Evolutionary conservation across 2,329 filamentous ascomycete genomes (phyloP), one percentile per base, ranked within the genome.

Genomic region (Zasmidium cellare): DNA sequence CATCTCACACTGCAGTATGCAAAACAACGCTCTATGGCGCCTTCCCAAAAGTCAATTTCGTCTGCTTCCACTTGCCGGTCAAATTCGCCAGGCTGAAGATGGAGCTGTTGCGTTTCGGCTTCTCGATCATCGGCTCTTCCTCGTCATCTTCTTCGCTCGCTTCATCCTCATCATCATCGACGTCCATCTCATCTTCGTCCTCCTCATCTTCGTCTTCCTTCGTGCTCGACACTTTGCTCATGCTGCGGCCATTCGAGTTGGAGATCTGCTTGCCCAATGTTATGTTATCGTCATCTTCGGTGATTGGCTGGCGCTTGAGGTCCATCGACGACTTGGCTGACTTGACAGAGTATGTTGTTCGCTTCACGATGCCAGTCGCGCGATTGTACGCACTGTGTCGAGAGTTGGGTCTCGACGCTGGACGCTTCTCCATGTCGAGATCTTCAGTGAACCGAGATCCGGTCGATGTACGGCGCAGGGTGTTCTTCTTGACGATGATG

Each of bases 401-500:
- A 3, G 55, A 57, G 3, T 51, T 54, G 22, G 54, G 51, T 3
- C 60, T 57, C 3, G 57, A 58, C 6, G 49, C 56, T 16, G 60
- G 60, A 22, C 60, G 55, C 9, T 53, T 31, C 23, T 59, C 60
- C 22, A 35, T 44, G 18, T 58, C 56, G 12, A 65, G 55, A 25
- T 61, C 60, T 25, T 65, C 60, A 3, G 60, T 61, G 41, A 63
- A 63, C 31, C 56, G 58, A n/a, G 58, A 65, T n/a, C 60, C 60
- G 24, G 63, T 61, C 18, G 59, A 64, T 3, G 62, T 62, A 9
- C 59, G 58, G 24, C 59, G 58, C 19, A 54, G 48, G 22, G 56
- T 58, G 24, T 52, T 47, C 3, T 57, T 56, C 44, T 53, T 54
- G 14, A 56, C 46, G 23, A 52, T 50, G 9, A 53, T 20, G 46